Evolutionary conservation across 768 basidiomycete genomes (phyloP).

Genomic region (Bullera alba): DNA sequence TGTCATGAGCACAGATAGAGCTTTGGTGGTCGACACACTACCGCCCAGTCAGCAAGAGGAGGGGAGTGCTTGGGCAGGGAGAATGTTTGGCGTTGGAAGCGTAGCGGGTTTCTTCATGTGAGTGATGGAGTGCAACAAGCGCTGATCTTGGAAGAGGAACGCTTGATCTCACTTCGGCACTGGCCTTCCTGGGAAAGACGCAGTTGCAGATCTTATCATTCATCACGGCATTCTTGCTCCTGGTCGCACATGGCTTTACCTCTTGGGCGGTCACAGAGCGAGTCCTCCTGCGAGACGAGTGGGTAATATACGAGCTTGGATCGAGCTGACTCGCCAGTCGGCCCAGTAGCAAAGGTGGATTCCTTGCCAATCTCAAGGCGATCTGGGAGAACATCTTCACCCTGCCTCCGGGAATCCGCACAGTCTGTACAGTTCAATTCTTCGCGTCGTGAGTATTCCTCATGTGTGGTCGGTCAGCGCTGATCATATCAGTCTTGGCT

Average conservation of each 20-base stretch:
- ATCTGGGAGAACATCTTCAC: conserved; percentile 66
- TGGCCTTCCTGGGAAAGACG: conserved; percentile 70
- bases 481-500: conserved; percentile 72
- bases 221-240: conserved; percentile 62
- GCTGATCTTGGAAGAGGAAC: conserved; percentile 58
- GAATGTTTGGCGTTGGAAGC: conserved; percentile 82
- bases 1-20: conserved; percentile 87
- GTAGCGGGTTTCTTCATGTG: conserved; percentile 83
- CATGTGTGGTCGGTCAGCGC: conserved; percentile 42
- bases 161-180: conserved; percentile 60
- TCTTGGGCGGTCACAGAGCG: conserved; percentile 55
- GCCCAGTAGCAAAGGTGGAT: conserved; percentile 30
- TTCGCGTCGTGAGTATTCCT: conserved; percentile 22
- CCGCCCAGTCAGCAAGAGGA: conserved; percentile 67
- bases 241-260: conserved; percentile 61
- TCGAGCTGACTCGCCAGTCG: conserved; percentile 30
- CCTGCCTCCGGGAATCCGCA: conserved; percentile 66
- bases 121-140: conserved; percentile 39
- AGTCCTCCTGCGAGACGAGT: conserved; percentile 55
- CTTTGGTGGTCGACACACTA: conserved; percentile 77
- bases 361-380: conserved; percentile 51
- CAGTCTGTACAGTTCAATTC: conserved; percentile 61
- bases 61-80: conserved; percentile 90
- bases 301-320: conserved; percentile 8
- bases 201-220: conserved; percentile 77